Base-by-base conservation (phyloP, 2,329 filamentous ascomycete genomes). In the Nakataea oryzae region DNA sequence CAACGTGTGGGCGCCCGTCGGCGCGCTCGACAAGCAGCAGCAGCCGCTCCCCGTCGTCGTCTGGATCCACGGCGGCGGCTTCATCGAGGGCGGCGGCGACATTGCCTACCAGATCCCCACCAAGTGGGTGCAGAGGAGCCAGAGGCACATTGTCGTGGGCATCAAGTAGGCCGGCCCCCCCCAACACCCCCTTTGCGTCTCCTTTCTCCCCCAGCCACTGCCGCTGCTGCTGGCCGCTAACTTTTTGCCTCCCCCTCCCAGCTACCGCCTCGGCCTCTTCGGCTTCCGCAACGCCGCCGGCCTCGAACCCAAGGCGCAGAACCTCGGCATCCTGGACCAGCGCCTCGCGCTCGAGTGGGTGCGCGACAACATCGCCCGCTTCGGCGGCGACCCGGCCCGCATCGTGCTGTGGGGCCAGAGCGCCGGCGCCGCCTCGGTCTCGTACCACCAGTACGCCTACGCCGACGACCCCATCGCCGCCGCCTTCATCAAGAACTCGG, bases 281-380 rank as follows among this genome's bases (percentile, higher is more conserved):
- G 71, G 71, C 28, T 73, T 72, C 63, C 71, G 70, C 32, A 69
- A 67, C 64, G 70, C 70, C 3, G 63, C 63, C 0, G 70, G 68
- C 0, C 64, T 73, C n/a, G 29, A 58, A 2, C 55, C 26, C 47
- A 66, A 63, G 60, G 71, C 63, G 14, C 73, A 75, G 61, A 87
- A 87, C 65, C 67, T 81, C n/a, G 85, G 85, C 0, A 69, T 85
- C 3, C 74, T 75, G 60, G 83, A 85, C 64, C 81, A 85, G 67
- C 73, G 76, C 1, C 63, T 78, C 0, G 70, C 79, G 12, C 71
- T 85, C n/a, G 71, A 78, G 34, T 85, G 82, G 82, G 76, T 85
- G 2, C 75, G 78, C 60, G 78, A 82, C 32, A 84, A 85, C 63
- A 81, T 84, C 60, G 70, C 67, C 3, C 70, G 71, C 1, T 85